Evolutionary conservation across 2,329 filamentous ascomycete genomes (phyloP).

Genomic region (Endocalyx cinctus): DNA sequence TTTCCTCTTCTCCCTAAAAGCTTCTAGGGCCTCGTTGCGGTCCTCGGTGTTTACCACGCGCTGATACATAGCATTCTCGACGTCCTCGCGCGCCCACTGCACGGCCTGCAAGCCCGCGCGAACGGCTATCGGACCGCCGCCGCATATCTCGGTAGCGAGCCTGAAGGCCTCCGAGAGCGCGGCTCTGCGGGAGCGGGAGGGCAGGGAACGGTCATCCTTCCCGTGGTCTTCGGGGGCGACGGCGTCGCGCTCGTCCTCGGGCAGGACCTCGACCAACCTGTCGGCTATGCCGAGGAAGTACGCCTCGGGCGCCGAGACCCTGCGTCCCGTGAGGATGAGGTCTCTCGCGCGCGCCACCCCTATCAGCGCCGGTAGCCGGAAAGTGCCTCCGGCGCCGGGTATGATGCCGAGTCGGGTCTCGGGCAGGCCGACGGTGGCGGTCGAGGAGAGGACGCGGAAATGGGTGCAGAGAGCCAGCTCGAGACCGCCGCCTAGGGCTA

Average conservation of each 20-base stretch:
- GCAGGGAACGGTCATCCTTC: constrained; percentile 38
- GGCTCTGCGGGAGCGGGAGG: constrained; percentile 57
- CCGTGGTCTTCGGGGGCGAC: constrained; percentile 30
- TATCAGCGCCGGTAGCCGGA: constrained; percentile 77
- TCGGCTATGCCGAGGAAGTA: constrained; percentile 90
- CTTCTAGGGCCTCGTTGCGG: constrained; percentile 78
- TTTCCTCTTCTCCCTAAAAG: constrained; percentile 67
- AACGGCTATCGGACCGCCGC: constrained; percentile 81
- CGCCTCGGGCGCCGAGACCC: constrained; percentile 77
- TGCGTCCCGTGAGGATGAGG: constrained; percentile 83
- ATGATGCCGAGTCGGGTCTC: constrained; percentile 93
- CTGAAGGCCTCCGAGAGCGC: constrained; percentile 73
- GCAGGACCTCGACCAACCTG: constrained; percentile 75
- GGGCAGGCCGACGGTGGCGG: constrained; percentile 70
- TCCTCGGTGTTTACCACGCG: constrained; percentile 80
- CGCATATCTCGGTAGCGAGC: constrained; percentile 79
- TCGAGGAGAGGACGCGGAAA: constrained; percentile 80
- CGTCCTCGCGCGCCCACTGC: constrained; percentile 63
- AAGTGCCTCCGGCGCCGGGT: constrained; percentile 89
- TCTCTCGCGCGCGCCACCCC: constrained; percentile 80
- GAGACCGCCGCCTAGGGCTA: constrained; percentile 87
- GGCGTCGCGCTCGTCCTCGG: constrained; percentile 45
- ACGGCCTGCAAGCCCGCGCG: constrained; percentile 77
- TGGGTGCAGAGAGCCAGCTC: constrained; percentile 88
- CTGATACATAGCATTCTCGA: constrained; percentile 86